phyloP scores from a whole-genome alignment of 2,329 filamentous ascomycete genomes.

The Alternaria sp. region DNA sequence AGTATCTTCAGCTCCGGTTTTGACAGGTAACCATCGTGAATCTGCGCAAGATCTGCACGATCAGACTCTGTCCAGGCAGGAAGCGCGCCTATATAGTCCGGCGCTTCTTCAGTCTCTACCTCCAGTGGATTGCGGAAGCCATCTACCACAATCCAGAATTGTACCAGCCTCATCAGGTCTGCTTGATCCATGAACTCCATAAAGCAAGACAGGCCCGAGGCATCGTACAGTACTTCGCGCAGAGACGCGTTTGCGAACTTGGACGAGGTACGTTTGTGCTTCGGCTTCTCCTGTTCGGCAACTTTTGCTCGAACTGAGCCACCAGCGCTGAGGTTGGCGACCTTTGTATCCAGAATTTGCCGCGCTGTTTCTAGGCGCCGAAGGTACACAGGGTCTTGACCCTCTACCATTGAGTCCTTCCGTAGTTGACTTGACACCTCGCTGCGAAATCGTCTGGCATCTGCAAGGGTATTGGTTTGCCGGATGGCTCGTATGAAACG shows the following conservation, averaged over 20 bases:
- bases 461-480: constrained; percentile 88
- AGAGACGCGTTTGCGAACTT: constrained; percentile 78
- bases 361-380: constrained; percentile 92
- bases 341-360: constrained; percentile 86
- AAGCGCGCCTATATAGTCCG: constrained; percentile 60
- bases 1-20: constrained; percentile 83
- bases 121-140: constrained; percentile 94
- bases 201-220: constrained; percentile 93
- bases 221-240: constrained; percentile 86
- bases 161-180: constrained; percentile 84
- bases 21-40: constrained; percentile 87
- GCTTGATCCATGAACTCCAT: constrained; percentile 99
- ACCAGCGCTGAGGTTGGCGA: constrained; percentile 79
- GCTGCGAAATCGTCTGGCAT: constrained; percentile 90
- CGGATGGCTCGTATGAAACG: constrained; percentile 90
- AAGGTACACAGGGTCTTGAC: constrained; percentile 85
- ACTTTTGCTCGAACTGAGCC: constrained; percentile 59
- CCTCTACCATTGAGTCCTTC: constrained; percentile 79
- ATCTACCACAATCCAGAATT: constrained; percentile 98
- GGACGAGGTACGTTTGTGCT: constrained; percentile 60
- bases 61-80: constrained; percentile 84
- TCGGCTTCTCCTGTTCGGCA: constrained; percentile 51
- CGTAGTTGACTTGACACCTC: constrained; percentile 93
- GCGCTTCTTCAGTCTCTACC: constrained; percentile 74
- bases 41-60: constrained; percentile 86